Conservation (phyloP, 2,329 filamentous ascomycete species). For the Fusarium subglutinans region DNA sequence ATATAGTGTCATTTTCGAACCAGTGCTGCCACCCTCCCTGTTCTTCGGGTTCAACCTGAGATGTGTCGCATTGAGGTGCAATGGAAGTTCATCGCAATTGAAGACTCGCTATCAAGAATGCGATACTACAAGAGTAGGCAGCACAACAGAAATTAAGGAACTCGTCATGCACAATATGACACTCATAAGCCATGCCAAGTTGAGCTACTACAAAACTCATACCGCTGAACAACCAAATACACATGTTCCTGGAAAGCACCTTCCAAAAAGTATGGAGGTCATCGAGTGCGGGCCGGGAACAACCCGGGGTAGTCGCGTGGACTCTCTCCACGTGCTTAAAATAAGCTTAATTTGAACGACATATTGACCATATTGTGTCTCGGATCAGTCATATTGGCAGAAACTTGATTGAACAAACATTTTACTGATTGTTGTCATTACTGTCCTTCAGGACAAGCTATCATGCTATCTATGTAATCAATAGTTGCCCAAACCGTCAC, state of each 20-base stretch:
- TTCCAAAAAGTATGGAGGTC: neutral
- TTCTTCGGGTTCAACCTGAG: too few relatives aligned
- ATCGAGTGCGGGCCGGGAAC: neutral
- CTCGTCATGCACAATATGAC: too few relatives aligned
- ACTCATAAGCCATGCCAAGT: too few relatives aligned
- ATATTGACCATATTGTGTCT: neutral
- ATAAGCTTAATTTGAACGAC: neutral
- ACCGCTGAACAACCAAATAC: neutral
- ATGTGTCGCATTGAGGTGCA: too few relatives aligned
- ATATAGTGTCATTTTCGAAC: too few relatives aligned
- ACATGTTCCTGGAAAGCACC: neutral
- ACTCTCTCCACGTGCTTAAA: neutral
- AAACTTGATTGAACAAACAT: neutral
- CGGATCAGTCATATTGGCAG: neutral
- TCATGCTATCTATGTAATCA: slow-evolving; percentile 32
- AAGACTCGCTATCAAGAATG: too few relatives aligned
- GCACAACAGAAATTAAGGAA: too few relatives aligned
- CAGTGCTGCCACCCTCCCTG: too few relatives aligned
- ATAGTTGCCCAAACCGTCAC: slow-evolving; percentile 23
- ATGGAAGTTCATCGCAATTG: too few relatives aligned
- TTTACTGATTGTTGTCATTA: slow-evolving; percentile 19
- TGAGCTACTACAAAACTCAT: neutral
- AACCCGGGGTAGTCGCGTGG: neutral
- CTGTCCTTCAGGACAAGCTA: neutral
- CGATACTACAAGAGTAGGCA: too few relatives aligned